These are phyloP conservation scores for Saksenaea vasiformis DNA, from an alignment of 371 early-diverging fungal genomes.

Conservation along the genomic window DNA sequence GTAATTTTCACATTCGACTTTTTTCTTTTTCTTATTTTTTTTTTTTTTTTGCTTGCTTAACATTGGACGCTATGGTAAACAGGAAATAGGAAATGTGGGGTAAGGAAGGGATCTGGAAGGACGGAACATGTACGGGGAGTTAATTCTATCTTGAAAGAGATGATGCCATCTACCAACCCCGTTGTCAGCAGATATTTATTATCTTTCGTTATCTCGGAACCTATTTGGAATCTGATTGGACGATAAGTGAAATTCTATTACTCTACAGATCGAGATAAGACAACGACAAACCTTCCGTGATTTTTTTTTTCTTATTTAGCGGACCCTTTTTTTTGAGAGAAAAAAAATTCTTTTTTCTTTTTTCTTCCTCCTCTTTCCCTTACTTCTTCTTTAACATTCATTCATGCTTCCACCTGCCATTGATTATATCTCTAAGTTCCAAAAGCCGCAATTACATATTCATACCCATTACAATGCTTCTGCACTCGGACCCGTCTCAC, in stretches of 20 bases:
- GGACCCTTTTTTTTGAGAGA: neutral
- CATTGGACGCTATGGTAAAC: neutral
- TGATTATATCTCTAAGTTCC: neutral
- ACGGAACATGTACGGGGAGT: neutral
- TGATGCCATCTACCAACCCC: conserved; percentile 2
- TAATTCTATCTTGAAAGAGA: neutral
- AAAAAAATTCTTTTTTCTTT: conserved; percentile 6
- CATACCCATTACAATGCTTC: conserved; percentile 10
- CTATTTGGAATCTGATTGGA: conserved; percentile 7
- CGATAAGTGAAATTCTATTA: conserved; percentile 13
- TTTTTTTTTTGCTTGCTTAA: neutral
- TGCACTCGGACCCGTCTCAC: neutral
- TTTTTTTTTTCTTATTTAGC: conserved; percentile 5
- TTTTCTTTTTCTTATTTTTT: neutral
- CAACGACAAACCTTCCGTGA: conserved; percentile 13
- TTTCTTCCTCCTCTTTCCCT: neutral
- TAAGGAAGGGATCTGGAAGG: neutral
- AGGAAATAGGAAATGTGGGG: too few species aligned
- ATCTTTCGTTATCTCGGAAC: conserved; percentile 12
- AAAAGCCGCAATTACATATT: neutral
- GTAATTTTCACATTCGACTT: too few species aligned
- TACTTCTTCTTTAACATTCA: neutral
- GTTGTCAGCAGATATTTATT: conserved; percentile 3
- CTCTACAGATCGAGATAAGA: conserved; percentile 26
- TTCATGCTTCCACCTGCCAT: neutral